These are phyloP conservation scores for Phytophthora cactorum DNA, from an alignment of 352 stramenopile species.

Conservation along the genomic window DNA sequence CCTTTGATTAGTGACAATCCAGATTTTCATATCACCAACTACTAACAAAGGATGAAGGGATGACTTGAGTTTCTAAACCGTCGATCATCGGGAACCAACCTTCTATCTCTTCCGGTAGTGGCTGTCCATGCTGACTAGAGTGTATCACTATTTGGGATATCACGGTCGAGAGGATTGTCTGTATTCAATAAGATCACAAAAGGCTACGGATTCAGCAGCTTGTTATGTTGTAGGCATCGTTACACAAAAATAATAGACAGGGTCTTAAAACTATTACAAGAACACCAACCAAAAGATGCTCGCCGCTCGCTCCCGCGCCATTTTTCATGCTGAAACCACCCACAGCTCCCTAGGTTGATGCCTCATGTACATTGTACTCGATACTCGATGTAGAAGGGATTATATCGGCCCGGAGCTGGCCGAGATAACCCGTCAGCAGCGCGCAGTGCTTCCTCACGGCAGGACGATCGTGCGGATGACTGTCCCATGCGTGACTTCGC, in stretches of 20 bases:
- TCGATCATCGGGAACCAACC: too few relatives aligned
- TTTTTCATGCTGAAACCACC: background rate
- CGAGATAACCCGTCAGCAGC: background rate
- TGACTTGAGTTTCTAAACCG: too few relatives aligned
- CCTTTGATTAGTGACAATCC: too few relatives aligned
- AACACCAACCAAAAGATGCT: background rate
- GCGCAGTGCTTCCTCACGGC: background rate
- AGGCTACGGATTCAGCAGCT: too few relatives aligned
- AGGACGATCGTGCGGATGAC: slow-evolving; percentile 1
- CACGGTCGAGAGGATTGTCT: too few relatives aligned
- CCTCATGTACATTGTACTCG: background rate
- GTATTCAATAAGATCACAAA: too few relatives aligned
- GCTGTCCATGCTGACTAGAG: too few relatives aligned
- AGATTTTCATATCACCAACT: too few relatives aligned
- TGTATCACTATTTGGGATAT: too few relatives aligned
- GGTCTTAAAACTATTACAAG: background rate
- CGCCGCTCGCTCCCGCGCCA: background rate
- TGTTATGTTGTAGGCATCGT: too few relatives aligned
- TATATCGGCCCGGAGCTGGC: background rate
- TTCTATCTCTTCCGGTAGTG: too few relatives aligned
- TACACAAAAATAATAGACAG: background rate
- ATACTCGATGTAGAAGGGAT: background rate
- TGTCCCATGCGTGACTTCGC: slow-evolving; percentile 15
- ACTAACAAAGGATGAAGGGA: too few relatives aligned
- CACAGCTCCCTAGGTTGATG: background rate